Conservation (phyloP, 2,329 filamentous ascomycete species). For the Rhinocladiella mackenziei region DNA sequence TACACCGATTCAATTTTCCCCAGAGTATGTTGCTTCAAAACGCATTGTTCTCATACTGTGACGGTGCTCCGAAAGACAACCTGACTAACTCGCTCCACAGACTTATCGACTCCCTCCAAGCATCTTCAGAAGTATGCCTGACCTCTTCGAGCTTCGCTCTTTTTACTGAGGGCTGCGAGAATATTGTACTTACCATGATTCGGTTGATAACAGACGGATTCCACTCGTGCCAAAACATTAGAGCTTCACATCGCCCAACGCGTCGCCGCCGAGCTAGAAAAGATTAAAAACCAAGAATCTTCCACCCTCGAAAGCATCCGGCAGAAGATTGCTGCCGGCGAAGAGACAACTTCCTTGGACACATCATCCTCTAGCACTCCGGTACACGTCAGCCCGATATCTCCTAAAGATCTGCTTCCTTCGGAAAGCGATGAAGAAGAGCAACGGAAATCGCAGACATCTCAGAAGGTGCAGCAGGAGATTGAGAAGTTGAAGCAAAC, state of each 20-base stretch:
- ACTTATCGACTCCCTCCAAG: slow-evolving; percentile 76
- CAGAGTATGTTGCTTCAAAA: slow-evolving; percentile 34
- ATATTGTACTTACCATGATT: slow-evolving; percentile 9
- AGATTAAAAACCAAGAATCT: slow-evolving; percentile 67
- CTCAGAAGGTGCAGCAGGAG: slow-evolving; percentile 52
- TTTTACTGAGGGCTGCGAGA: too few species aligned
- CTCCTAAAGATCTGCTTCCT: slow-evolving; percentile 37
- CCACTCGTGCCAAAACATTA: slow-evolving; percentile 73
- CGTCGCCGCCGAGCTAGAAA: slow-evolving; percentile 78
- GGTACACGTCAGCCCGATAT: slow-evolving; percentile 41
- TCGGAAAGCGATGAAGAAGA: slow-evolving; percentile 22
- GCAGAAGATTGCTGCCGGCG: slow-evolving; percentile 48
- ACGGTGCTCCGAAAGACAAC: slow-evolving; percentile 42
- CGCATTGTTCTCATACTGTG: slow-evolving; percentile 8
- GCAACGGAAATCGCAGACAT: slow-evolving; percentile 19
- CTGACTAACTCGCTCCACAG: slow-evolving; percentile 12
- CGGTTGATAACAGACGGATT: slow-evolving; percentile 66
- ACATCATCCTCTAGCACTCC: slow-evolving; percentile 20
- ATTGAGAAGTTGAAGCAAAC: slow-evolving; percentile 49
- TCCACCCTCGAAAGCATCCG: slow-evolving; percentile 66
- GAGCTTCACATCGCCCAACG: slow-evolving; percentile 87
- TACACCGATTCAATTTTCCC: slow-evolving; percentile 33
- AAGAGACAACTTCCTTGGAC: slow-evolving; percentile 16
- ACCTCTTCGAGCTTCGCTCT: too few species aligned
- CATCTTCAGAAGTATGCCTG: slow-evolving; percentile 71